Evolutionary conservation across 2,329 filamentous ascomycete genomes (phyloP).

Genomic region (Fusarium ramigenum): DNA sequence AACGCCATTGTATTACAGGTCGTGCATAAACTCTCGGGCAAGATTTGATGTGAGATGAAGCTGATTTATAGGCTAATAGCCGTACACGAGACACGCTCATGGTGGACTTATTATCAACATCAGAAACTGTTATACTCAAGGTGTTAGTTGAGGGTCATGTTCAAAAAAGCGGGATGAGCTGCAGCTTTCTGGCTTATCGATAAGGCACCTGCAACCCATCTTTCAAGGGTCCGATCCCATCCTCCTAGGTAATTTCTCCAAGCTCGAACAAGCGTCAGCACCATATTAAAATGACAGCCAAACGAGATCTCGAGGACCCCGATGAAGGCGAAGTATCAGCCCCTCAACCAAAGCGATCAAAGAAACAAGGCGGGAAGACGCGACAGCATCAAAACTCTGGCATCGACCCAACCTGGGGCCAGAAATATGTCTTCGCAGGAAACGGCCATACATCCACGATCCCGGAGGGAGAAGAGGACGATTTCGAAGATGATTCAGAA

Average conservation of each 20-base stretch:
- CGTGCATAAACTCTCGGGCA: not conserved
- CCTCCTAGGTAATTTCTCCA: not conserved
- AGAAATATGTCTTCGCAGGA: constrained; percentile 76
- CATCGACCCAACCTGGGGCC: constrained; percentile 74
- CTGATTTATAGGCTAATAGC: constrained; percentile 27
- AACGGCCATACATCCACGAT: constrained; percentile 59
- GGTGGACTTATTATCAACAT: constrained; percentile 39
- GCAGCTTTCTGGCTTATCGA: constrained; percentile 30
- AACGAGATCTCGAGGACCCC: constrained; percentile 47
- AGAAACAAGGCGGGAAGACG: constrained; percentile 46
- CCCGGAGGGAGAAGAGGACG: constrained; percentile 64
- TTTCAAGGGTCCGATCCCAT: constrained; percentile 14
- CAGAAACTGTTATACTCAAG: constrained; percentile 7
- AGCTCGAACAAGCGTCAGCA: constrained; percentile 6
- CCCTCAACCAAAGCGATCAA: constrained; percentile 42
- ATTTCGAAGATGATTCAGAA: constrained; percentile 74
- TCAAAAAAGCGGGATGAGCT: constrained; percentile 27
- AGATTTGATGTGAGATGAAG: not conserved
- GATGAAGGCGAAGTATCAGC: constrained; percentile 44
- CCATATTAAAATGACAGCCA: constrained; percentile 46
- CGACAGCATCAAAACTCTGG: constrained; percentile 55
- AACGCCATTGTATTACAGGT: constrained; percentile 39
- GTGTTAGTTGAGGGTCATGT: not conserved
- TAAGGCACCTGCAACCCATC: constrained; percentile 26
- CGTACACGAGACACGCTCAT: constrained; percentile 48